Conservation (phyloP, 768 basidiomycete species). For the Termitomyces sp. region DNA sequence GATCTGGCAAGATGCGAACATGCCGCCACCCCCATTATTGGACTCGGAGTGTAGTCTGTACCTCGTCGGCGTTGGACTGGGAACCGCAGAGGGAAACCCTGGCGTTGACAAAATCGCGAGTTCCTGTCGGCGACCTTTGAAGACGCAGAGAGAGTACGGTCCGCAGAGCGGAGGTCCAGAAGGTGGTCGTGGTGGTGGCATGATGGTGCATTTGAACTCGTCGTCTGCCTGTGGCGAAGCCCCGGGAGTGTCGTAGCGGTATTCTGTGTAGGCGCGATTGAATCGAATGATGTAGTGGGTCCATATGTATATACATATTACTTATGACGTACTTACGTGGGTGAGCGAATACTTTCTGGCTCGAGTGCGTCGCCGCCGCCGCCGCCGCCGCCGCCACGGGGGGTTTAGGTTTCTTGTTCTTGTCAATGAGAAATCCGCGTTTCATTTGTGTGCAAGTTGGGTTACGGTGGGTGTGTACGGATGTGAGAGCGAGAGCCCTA, state of each 20-base stretch:
- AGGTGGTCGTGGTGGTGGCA: not conserved
- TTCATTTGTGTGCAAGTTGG: not conserved
- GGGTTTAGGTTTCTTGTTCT: not conserved
- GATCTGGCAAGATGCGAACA: constrained; percentile 2
- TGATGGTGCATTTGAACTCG: not conserved
- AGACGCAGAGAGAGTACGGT: not conserved
- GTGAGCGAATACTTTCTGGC: not conserved
- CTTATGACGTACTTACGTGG: not conserved
- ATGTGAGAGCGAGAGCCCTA: too few relatives aligned
- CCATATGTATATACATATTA: too few relatives aligned
- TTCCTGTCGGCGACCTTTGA: not conserved
- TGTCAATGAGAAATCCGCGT: not conserved
- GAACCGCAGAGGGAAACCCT: constrained; percentile 9
- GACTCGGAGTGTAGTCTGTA: too few relatives aligned
- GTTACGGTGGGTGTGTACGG: not conserved
- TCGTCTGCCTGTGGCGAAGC: not conserved
- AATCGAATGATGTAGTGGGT: too few relatives aligned
- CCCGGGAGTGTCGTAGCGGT: not conserved
- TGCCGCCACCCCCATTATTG: not conserved
- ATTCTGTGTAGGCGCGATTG: not conserved
- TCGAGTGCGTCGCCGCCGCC: not conserved
- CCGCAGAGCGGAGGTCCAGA: not conserved
- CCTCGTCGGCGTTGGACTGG: not conserved
- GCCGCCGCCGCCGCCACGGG: too few relatives aligned
- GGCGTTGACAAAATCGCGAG: not conserved